phyloP scores from a whole-genome alignment of 176 grass and related monocot genomes.

The Musa schizocarpa region DNA sequence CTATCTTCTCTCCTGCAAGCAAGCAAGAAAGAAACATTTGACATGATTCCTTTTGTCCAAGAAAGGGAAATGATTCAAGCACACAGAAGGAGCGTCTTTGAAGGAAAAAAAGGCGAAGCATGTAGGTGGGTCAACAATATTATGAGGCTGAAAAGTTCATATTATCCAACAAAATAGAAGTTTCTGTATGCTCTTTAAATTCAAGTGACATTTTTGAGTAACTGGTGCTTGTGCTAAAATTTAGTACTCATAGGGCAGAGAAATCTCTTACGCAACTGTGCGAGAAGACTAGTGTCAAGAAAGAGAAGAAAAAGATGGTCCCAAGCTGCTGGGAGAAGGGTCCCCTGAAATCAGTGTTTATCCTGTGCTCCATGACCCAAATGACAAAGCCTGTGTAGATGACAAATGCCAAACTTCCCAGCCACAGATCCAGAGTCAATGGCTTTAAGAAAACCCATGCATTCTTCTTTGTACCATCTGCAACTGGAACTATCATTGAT shows the following conservation, averaged over 20 bases:
- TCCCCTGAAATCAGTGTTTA: constrained; percentile 26
- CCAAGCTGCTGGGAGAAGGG: constrained; percentile 23
- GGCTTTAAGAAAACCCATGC: constrained; percentile 20
- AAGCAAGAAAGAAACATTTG: neutral
- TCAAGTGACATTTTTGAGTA: neutral
- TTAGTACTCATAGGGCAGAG: no score
- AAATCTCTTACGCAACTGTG: constrained; percentile 28
- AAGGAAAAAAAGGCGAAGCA: neutral
- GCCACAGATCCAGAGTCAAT: constrained; percentile 29
- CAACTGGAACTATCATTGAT: constrained; percentile 14
- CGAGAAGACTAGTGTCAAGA: constrained; percentile 24
- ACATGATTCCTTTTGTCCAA: neutral
- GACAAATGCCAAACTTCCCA: constrained; percentile 31
- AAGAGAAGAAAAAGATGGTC: constrained; percentile 27
- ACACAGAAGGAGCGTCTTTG: neutral
- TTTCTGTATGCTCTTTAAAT: neutral
- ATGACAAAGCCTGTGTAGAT: constrained; percentile 43
- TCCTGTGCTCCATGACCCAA: constrained; percentile 36
- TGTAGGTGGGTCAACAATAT: neutral
- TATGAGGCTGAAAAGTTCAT: neutral
- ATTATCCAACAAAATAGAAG: neutral
- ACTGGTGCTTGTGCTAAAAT: neutral
- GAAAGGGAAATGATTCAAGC: neutral
- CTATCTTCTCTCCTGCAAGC: constrained; percentile 33
- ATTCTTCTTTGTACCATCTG: constrained; percentile 8